A percentile compares a stretch with the other conserved stretches of the same genome.
Conservation (phyloP, 352 stramenopile species). For the Elongisporangium prolatum region DNA sequence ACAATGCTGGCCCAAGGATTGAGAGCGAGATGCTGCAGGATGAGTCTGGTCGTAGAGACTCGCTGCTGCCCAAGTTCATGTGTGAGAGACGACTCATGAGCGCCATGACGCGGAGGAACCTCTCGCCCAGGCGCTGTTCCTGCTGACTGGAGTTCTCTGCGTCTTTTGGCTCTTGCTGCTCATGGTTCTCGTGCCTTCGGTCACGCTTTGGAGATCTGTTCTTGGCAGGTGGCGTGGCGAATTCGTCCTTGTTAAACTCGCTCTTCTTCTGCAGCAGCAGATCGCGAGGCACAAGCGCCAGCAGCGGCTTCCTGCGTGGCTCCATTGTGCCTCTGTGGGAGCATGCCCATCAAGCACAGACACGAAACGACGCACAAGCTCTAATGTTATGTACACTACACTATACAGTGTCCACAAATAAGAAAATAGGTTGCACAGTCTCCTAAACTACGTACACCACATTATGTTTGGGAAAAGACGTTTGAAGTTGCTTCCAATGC, state of each 20-base stretch:
- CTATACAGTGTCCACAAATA: neutral
- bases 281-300: conserved; percentile 46
- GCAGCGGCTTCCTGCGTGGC: conserved; percentile 26
- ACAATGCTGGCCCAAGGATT: neutral
- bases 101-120: conserved; percentile 58
- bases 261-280: conserved; percentile 15
- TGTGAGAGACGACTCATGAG: conserved; percentile 34
- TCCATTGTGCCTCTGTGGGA: conserved; percentile 11
- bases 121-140: conserved; percentile 36
- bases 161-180: neutral
- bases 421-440: neutral
- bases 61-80: conserved; percentile 2
- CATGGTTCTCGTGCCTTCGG: neutral
- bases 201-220: neutral
- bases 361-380: neutral
- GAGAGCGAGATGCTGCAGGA: neutral
- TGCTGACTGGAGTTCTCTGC: conserved; percentile 3
- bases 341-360: conserved; percentile 9
- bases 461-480: neutral
- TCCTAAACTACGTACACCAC: neutral
- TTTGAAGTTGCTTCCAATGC: too few species aligned
- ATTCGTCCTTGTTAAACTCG: neutral
- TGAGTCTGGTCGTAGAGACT: neutral
- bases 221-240: neutral
- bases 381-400: neutral